Conservation (phyloP, 2,329 filamentous ascomycete genomes). For the Stagonosporopsis chrysanthemi region DNA sequence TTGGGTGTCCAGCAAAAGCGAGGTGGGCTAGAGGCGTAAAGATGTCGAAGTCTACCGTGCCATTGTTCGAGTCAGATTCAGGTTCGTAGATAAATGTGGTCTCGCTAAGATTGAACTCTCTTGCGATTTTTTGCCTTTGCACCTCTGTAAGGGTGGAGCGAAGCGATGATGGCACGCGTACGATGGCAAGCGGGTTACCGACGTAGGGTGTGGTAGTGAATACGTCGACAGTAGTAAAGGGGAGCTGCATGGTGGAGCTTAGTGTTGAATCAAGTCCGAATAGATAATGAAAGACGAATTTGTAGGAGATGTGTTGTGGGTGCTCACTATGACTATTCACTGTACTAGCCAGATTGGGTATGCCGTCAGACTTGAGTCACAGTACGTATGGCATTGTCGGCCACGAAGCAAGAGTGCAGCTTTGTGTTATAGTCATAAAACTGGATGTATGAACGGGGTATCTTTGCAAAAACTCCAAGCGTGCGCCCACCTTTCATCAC, state of each 20-base stretch:
- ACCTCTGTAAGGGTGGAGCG: conserved; percentile 48
- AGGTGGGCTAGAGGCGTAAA: conserved; percentile 60
- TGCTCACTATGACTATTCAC: conserved; percentile 4
- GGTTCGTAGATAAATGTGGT: conserved; percentile 60
- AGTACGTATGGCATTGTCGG: not conserved
- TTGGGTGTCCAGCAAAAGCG: conserved; percentile 64
- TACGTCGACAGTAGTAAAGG: conserved; percentile 53
- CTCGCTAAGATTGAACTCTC: conserved; percentile 65
- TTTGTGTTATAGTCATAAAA: not conserved
- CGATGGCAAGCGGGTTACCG: conserved; percentile 62
- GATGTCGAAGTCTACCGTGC: conserved; percentile 55
- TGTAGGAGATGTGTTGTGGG: not conserved
- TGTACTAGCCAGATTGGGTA: not conserved
- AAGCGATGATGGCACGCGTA: conserved; percentile 55
- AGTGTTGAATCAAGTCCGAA: not conserved
- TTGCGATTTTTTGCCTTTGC: conserved; percentile 60
- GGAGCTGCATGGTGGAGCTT: conserved; percentile 28
- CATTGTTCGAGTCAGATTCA: conserved; percentile 1
- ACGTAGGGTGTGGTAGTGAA: conserved; percentile 55
- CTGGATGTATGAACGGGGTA: not conserved
- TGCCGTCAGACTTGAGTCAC: not conserved
- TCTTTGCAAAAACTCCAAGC: not conserved
- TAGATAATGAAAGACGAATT: not conserved
- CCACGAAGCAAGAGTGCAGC: not conserved
- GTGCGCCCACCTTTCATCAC: not conserved